Evolutionary conservation across 2,329 filamentous ascomycete genomes (phyloP), one percentile per base, ranked within the genome.

Genomic region (Chrysoporthe austroafricana): DNA sequence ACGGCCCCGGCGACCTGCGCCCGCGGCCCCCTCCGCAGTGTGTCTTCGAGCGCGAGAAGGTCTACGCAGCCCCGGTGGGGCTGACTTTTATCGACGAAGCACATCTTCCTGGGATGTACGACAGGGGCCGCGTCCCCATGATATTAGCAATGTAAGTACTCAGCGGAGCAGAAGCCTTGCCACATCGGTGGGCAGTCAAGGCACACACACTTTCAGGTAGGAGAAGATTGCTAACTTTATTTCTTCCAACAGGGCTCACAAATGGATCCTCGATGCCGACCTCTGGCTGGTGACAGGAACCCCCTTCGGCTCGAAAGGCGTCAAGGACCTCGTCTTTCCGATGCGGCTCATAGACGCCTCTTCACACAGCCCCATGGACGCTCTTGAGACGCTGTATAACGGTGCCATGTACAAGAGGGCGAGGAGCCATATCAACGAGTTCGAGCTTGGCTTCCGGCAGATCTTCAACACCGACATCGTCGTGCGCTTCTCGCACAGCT

Each of bases 201-300:
- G 11, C 11, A 13, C 13, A 44, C 6, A 44, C 9, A 14, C 36
- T 9, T 9, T 7, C 36, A 39, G 5, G 36, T 39, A 48, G 14
- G 13, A n/a, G 26, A 18, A 18, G 16, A 2, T 32, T 32, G 21
- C 21, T 54, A 14, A 54, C 11, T 14, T 9, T 50, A 0, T 16
- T 32, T 26, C 21, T 52, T 26, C 16, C 11, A 14, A 32, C 50
- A 61, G 58, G 42, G 21, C 26, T 32, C 62, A 63, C 21, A 63
- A 46, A 14, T 32, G 16, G 11, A 44, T 63, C 26, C 16, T 56
- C 13, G 21, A 57, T 14, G 50, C 48, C 34, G 46, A 66, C n/a
- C 1, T 63, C 1, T 69, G 63, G 67, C 13, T 66, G 1, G 54
- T 69, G 1, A 63, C 11, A 7, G 64, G 63, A 5, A 69, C 67